A percentile compares a stretch with the other conserved stretches of the same genome.
phyloP scores from a whole-genome alignment of 2,329 filamentous ascomycete species.

The Aspergillus pseudotamarii region DNA sequence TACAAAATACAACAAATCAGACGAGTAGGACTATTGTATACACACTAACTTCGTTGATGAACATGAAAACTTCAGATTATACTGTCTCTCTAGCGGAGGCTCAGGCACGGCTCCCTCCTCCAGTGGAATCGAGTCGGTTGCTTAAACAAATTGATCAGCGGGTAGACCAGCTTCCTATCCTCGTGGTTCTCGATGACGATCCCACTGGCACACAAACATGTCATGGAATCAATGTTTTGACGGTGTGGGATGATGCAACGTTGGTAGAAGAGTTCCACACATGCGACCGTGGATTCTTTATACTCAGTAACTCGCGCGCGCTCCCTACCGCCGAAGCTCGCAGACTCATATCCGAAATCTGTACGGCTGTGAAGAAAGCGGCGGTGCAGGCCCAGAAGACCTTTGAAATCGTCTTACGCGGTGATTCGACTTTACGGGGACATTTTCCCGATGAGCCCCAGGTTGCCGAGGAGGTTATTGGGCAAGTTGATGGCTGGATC shows the following conservation, averaged over 20 bases:
- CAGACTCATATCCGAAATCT: background rate
- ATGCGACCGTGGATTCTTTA: background rate
- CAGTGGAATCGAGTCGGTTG: background rate
- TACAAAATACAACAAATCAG: background rate
- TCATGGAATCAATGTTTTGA: background rate
- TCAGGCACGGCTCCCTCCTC: background rate
- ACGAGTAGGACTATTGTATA: background rate
- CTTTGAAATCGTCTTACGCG: background rate
- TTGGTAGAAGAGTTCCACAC: background rate
- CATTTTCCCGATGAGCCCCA: background rate
- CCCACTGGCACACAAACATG: background rate
- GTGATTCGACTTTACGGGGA: background rate
- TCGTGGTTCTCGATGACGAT: background rate
- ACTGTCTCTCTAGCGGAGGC: background rate
- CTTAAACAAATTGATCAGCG: background rate
- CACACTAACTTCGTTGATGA: background rate
- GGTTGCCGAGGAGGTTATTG: background rate
- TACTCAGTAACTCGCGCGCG: background rate
- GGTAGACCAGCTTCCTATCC: background rate
- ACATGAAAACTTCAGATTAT: background rate
- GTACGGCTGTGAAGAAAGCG: background rate
- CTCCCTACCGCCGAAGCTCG: background rate
- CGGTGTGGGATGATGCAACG: background rate
- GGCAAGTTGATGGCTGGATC: background rate
- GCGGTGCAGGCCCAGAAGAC: background rate